Evolutionary conservation across 1,284 basidiomycete species (phyloP).

Genomic region (Trichosporon ovoides): DNA sequence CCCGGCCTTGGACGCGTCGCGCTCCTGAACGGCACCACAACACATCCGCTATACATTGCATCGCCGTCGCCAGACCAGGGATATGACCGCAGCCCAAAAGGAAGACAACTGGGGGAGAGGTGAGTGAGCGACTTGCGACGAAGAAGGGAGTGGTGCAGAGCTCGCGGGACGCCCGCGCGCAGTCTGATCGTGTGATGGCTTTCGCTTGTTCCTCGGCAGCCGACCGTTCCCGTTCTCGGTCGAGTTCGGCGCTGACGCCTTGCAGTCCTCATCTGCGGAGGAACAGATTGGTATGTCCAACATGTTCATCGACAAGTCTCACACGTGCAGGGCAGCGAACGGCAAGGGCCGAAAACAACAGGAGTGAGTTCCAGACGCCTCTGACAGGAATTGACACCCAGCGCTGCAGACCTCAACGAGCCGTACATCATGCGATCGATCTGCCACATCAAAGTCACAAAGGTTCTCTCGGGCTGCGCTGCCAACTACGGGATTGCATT

Average conservation of each 20-base stretch:
- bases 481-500: constrained; percentile 58
- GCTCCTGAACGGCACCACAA: neutral
- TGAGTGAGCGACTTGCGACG: neutral
- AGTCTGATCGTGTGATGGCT: neutral
- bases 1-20: neutral
- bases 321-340: constrained; percentile 3
- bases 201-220: neutral
- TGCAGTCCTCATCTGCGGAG: constrained; percentile 13
- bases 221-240: neutral
- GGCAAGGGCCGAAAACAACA: constrained; percentile 5
- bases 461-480: constrained; percentile 70
- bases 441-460: constrained; percentile 66
- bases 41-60: neutral
- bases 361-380: neutral
- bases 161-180: neutral
- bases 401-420: constrained; percentile 62
- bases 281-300: constrained; percentile 8
- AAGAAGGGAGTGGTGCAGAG: no score
- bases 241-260: neutral
- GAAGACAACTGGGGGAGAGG: constrained; percentile 1
- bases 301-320: neutral
- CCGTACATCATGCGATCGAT: constrained; percentile 84
- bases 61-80: neutral
- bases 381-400: constrained; percentile 2
- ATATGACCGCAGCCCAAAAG: neutral